phyloP scores from a whole-genome alignment of 768 basidiomycete species.

The Porphyrellus cyaneotinctus region DNA sequence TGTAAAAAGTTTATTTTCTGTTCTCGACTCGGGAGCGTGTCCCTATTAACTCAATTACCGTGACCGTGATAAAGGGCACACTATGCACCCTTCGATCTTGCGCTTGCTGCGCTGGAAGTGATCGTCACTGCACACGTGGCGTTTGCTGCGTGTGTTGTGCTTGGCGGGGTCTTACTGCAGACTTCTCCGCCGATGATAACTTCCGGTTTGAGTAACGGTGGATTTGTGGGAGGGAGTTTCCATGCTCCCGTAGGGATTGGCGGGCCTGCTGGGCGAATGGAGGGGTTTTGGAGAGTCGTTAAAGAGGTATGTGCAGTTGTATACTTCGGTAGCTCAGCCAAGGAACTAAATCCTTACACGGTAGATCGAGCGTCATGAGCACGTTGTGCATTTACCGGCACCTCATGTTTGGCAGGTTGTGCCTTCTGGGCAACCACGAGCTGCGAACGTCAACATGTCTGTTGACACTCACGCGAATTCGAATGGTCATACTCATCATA shows the following conservation, averaged over 20 bases:
- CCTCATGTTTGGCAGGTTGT: slow-evolving; percentile 89
- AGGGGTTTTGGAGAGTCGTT: slow-evolving; percentile 74
- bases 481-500: slow-evolving; percentile 12
- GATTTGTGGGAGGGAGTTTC: neutral
- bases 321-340: neutral
- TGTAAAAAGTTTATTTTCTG: slow-evolving; percentile 10
- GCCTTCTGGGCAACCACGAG: slow-evolving; percentile 34
- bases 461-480: neutral
- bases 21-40: too few relatives aligned
- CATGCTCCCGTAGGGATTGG: neutral
- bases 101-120: slow-evolving; percentile 75
- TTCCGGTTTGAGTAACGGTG: slow-evolving; percentile 11
- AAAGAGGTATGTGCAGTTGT: slow-evolving; percentile 56
- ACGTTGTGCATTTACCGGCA: slow-evolving; percentile 76
- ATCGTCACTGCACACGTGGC: slow-evolving; percentile 78
- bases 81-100: slow-evolving; percentile 76
- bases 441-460: neutral
- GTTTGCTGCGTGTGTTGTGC: slow-evolving; percentile 76
- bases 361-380: slow-evolving; percentile 79
- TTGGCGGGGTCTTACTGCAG: slow-evolving; percentile 85
- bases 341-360: neutral
- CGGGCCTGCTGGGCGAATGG: slow-evolving; percentile 61
- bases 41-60: neutral
- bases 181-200: slow-evolving; percentile 62
- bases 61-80: slow-evolving; percentile 36